These are phyloP conservation scores for Dryas drummondii DNA, from an alignment of 306 rosid genomes.

Conservation along the genomic window DNA sequence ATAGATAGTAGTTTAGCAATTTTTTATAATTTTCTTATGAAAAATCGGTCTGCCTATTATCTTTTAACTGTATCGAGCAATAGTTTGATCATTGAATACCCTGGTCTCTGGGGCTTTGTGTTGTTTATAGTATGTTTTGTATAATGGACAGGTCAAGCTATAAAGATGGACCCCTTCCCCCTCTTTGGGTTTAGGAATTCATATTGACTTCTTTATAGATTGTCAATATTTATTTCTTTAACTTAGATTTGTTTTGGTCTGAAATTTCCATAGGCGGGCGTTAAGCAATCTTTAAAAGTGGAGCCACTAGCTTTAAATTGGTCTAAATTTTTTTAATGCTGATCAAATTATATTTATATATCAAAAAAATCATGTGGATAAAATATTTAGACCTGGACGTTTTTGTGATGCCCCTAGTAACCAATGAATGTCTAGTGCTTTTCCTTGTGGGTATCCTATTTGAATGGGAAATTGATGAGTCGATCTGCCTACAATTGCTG, in stretches of 20 bases:
- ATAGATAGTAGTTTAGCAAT: not conserved
- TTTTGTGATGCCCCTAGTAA: too few species aligned
- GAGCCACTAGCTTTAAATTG: not conserved
- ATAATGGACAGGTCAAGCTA: not conserved
- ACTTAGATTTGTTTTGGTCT: not conserved
- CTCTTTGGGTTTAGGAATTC: not conserved
- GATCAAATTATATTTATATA: not conserved
- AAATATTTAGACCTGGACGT: not conserved
- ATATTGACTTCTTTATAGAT: not conserved
- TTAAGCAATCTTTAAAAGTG: not conserved
- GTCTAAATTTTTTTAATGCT: not conserved
- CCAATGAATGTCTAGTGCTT: not conserved
- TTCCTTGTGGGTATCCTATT: not conserved
- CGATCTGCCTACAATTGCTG: not conserved
- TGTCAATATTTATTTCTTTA: not conserved
- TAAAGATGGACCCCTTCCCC: not conserved
- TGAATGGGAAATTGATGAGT: not conserved
- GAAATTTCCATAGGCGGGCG: not conserved
- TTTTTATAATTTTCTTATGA: not conserved
- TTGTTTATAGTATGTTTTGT: constrained; percentile 1
- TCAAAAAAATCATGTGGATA: not conserved
- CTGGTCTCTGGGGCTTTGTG: not conserved
- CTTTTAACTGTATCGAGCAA: not conserved
- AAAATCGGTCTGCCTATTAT: not conserved
- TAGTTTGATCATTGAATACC: not conserved